These are phyloP conservation scores for Hymenoscyphus infarciens DNA, from an alignment of 2,329 filamentous ascomycete species.

Conservation along the genomic window DNA sequence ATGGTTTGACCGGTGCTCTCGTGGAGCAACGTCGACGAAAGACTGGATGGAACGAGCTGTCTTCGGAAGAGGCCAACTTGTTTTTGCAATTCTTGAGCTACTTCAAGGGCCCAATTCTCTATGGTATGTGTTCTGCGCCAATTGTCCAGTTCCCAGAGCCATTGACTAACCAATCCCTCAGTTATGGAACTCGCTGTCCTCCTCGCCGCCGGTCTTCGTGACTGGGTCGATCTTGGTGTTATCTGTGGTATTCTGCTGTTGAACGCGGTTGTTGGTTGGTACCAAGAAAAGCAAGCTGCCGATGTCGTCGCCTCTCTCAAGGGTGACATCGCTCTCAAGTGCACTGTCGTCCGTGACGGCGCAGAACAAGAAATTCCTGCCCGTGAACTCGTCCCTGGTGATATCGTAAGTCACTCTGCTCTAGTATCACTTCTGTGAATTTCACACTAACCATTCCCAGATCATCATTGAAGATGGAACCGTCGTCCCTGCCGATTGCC, in stretches of 20 bases:
- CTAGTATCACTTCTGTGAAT: background rate
- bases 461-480: constrained; percentile 69
- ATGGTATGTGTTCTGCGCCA: constrained; percentile 51
- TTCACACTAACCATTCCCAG: constrained; percentile 36
- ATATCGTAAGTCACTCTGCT: constrained; percentile 55
- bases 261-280: constrained; percentile 75
- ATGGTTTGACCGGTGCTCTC: constrained; percentile 56
- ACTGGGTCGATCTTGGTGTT: constrained; percentile 76
- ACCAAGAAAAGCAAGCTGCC: constrained; percentile 77
- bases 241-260: constrained; percentile 72
- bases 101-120: constrained; percentile 73
- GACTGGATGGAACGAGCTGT: constrained; percentile 68
- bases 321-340: constrained; percentile 76
- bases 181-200: constrained; percentile 76
- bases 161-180: constrained; percentile 31
- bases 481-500: constrained; percentile 65
- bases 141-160: background rate
- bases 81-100: constrained; percentile 71
- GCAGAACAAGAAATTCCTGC: constrained; percentile 66
- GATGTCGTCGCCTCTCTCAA: constrained; percentile 72
- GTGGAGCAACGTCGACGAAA: constrained; percentile 63
- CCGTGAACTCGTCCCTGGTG: constrained; percentile 71
- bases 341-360: constrained; percentile 64
- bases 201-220: constrained; percentile 68
- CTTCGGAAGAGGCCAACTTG: constrained; percentile 72